Evolutionary conservation across 1,284 basidiomycete species (phyloP).

Genomic region (Cerrena zonata): DNA sequence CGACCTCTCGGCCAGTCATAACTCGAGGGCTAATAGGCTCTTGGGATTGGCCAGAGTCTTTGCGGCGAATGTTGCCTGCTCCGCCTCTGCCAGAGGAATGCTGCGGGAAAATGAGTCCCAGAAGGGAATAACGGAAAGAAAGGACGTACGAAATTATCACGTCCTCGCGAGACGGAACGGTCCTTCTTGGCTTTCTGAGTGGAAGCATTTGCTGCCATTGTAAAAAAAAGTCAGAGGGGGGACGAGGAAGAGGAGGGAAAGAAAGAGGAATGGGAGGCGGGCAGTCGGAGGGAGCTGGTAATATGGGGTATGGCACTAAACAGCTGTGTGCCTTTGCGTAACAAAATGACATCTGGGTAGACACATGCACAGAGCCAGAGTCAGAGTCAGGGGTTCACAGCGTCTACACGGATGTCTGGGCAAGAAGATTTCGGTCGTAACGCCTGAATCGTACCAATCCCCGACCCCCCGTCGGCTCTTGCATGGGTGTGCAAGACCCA

Average conservation of each 20-base stretch:
- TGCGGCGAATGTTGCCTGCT: conserved; percentile 54
- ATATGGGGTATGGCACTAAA: background rate
- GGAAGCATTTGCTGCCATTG: background rate
- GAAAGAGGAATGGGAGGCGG: background rate
- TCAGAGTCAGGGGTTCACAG: background rate
- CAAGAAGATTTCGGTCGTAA: too few species aligned
- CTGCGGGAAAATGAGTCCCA: conserved; percentile 23
- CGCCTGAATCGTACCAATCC: too few species aligned
- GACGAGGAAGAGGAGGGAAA: background rate
- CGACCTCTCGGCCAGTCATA: conserved; percentile 28
- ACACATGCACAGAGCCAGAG: background rate
- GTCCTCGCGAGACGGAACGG: conserved; percentile 27
- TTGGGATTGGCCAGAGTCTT: conserved; percentile 35
- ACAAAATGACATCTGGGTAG: background rate
- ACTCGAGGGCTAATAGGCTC: conserved; percentile 26
- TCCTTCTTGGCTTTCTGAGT: conserved; percentile 6
- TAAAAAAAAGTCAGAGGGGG: background rate
- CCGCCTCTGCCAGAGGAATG: conserved; percentile 64
- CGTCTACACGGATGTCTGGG: background rate
- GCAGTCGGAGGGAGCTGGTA: background rate
- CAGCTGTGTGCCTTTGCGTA: too few species aligned
- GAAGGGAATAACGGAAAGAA: background rate
- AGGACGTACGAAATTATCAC: conserved; percentile 24
- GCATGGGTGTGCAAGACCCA: too few species aligned
- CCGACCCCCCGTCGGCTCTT: too few species aligned